Conservation (phyloP, 768 basidiomycete genomes). For the Pholiota molesta region DNA sequence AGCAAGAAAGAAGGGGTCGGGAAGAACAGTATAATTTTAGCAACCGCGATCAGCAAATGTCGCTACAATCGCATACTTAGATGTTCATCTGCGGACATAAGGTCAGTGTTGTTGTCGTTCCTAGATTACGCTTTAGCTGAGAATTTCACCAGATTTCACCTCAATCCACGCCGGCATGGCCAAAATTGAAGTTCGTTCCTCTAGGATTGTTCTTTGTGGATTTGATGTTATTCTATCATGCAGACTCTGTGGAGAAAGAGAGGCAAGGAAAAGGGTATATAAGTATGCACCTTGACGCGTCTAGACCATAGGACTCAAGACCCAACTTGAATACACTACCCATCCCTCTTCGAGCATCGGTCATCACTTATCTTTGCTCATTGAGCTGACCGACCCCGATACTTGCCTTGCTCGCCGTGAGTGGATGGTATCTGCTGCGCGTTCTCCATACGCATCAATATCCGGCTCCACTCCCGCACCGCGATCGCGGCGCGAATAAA, state of each 20-base stretch:
- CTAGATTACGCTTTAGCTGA: not conserved
- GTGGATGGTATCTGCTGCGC: not conserved
- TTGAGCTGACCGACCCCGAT: no score
- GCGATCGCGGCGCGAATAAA: not conserved
- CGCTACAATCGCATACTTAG: not conserved
- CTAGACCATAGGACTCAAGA: not conserved
- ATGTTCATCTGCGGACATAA: not conserved
- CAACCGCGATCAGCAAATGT: not conserved
- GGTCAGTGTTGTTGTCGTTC: not conserved
- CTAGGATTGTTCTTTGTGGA: not conserved
- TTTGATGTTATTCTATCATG: not conserved
- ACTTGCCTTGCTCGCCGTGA: not conserved
- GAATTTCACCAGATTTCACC: no score
- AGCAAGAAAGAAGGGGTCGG: not conserved
- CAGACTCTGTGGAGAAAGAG: no score
- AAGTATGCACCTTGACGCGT: not conserved
- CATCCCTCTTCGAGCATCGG: not conserved
- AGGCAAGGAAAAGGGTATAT: not conserved
- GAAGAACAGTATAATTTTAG: not conserved
- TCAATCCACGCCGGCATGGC: not conserved
- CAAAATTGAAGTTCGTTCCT: not conserved
- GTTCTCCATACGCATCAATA: not conserved
- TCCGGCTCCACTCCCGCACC: not conserved
- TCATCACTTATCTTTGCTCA: not conserved
- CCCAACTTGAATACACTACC: not conserved